Evolutionary conservation across 2,329 filamentous ascomycete species (phyloP).

Genomic region (Colletotrichum gloeosporioides): DNA sequence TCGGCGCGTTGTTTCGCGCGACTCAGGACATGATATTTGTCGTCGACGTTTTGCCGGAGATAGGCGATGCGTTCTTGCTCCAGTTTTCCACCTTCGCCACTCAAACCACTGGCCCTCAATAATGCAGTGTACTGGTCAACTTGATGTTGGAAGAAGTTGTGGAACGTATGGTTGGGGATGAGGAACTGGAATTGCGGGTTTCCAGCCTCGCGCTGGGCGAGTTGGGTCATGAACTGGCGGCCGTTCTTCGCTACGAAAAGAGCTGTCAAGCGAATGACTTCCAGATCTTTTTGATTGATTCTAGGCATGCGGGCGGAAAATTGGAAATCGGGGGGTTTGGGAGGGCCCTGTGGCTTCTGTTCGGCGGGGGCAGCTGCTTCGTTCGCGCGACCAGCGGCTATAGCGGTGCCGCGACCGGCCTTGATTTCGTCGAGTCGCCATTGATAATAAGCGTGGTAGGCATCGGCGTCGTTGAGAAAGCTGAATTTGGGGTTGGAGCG

Average conservation of each 20-base stretch:
- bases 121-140: constrained; percentile 93
- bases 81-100: constrained; percentile 70
- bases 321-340: constrained; percentile 83
- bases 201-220: constrained; percentile 86
- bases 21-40: constrained; percentile 81
- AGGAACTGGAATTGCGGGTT: constrained; percentile 98
- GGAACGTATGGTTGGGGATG: constrained; percentile 91
- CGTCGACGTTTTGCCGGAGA: constrained; percentile 74
- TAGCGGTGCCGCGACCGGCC: constrained; percentile 79
- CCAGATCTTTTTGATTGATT: constrained; percentile 92
- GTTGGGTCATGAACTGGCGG: constrained; percentile 85
- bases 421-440: constrained; percentile 90
- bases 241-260: constrained; percentile 94
- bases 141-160: constrained; percentile 92
- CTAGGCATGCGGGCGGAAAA: constrained; percentile 98
- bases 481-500: constrained; percentile 87
- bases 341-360: constrained; percentile 78
- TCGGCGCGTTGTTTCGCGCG: constrained; percentile 86
- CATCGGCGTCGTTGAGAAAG: constrained; percentile 80
- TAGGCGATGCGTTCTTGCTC: constrained; percentile 76
- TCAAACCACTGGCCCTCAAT: constrained; percentile 69
- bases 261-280: constrained; percentile 77
- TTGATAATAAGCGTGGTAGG: constrained; percentile 87
- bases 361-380: constrained; percentile 60
- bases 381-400: constrained; percentile 76